Evolutionary conservation across 2,329 filamentous ascomycete genomes (phyloP), one percentile per base, ranked within the genome.

Genomic region (Tympanopsis confertula): DNA sequence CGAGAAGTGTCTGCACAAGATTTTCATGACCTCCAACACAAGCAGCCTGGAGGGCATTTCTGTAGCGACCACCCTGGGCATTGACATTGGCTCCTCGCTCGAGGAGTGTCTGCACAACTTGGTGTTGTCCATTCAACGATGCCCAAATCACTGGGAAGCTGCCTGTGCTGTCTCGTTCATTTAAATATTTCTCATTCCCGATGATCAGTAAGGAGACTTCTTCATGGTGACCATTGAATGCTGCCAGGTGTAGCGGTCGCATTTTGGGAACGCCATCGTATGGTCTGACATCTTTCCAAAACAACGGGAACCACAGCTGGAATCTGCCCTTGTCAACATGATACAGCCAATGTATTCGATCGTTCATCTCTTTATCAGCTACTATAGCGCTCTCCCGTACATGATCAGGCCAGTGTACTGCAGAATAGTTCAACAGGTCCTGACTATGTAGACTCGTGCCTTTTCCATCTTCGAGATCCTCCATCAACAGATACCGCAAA

Each of bases 321-420:
- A 28, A 28, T 10, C n/a, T 10, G n/a, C 24, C 24, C n/a, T 28
- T 28, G 24, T 10, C 24, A 10, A n/a, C n/a, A 28, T 28, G 10
- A n/a, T 28, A 28, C n/a, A 28, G 10, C 10, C n/a, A n/a, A 28
- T 28, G 24, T n/a, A 28, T 10, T n/a, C 10, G 24, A 28, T 28
- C 24, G 24, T 28, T n/a, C 10, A 28, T 28, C n/a, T 28, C 24
- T 10, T 13, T 17, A 18, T 39, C 14, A 5, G n/a, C 5, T 13
- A 5, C 13, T 5, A 18, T 4, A 20, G 13, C 7, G 7, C 7
- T 17, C 14, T 39, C 18, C 36, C 37, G 29, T 13, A 39, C 7
- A 24, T 39, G 37, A 19, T 36, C 7, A 5, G 37, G 5, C 37
- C 37, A 39, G 36, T 39, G 24, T 13, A 36, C 32, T 37, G 28